A percentile compares a stretch with the other conserved stretches of the same genome.
Evolutionary conservation across 768 basidiomycete species (phyloP).

Genomic region (Thelephora ganbajun): DNA sequence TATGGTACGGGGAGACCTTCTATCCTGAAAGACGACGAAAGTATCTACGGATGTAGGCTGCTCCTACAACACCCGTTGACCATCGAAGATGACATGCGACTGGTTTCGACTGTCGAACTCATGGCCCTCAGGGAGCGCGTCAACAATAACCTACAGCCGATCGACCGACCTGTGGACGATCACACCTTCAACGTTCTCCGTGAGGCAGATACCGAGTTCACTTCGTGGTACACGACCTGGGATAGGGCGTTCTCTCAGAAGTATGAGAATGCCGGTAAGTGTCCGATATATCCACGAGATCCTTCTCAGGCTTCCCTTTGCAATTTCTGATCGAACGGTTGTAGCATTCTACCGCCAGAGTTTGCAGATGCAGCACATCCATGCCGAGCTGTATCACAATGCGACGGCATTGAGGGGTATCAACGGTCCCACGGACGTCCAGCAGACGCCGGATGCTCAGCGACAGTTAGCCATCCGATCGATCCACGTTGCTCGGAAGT

Average conservation of each 20-base stretch:
- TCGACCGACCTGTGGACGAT: constrained; percentile 61
- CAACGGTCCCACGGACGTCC: constrained; percentile 74
- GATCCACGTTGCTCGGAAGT: constrained; percentile 68
- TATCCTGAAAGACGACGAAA: constrained; percentile 85
- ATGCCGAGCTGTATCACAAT: constrained; percentile 76
- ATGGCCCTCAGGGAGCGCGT: constrained; percentile 82
- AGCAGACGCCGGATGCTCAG: constrained; percentile 70
- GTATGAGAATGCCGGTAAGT: constrained; percentile 67
- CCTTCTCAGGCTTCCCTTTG: background rate
- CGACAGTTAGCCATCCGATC: constrained; percentile 69
- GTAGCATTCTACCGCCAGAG: constrained; percentile 81
- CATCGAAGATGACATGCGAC: constrained; percentile 87
- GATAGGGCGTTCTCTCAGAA: constrained; percentile 69
- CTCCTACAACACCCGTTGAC: constrained; percentile 78
- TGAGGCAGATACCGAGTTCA: constrained; percentile 65
- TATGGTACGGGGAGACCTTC: constrained; percentile 92
- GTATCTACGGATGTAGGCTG: constrained; percentile 67
- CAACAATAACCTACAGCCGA: constrained; percentile 69
- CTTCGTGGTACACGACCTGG: constrained; percentile 72
- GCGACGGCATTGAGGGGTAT: constrained; percentile 75
- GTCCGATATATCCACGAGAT: background rate
- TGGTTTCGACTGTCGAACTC: constrained; percentile 88
- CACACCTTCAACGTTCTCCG: constrained; percentile 59
- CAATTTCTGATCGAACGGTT: constrained; percentile 2
- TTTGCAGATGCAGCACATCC: constrained; percentile 75